Evolutionary conservation across 2,329 filamentous ascomycete genomes (phyloP).

Genomic region (Dichotomopilus funicola): DNA sequence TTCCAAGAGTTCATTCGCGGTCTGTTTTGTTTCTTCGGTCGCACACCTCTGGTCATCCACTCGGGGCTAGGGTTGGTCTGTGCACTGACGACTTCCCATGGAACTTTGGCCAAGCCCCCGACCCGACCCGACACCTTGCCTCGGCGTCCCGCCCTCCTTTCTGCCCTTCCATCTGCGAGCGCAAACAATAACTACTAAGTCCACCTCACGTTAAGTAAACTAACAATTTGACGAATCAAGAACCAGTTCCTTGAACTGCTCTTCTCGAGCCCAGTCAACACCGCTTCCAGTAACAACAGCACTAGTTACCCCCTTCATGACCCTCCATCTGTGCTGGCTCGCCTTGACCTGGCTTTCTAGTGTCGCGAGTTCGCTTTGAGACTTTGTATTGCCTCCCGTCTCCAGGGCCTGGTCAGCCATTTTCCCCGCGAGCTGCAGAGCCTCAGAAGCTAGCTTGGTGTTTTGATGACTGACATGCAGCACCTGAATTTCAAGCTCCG

Average conservation of each 20-base stretch:
- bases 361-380: conserved; percentile 49
- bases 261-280: conserved; percentile 70
- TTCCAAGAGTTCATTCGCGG: neutral
- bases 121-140: neutral
- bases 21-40: too few species aligned
- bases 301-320: conserved; percentile 72
- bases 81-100: neutral
- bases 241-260: conserved; percentile 61
- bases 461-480: conserved; percentile 54
- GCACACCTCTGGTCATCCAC: too few species aligned
- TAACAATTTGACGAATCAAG: conserved; percentile 44
- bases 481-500: conserved; percentile 51
- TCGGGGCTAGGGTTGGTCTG: neutral
- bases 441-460: conserved; percentile 51
- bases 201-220: neutral
- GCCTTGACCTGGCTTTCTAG: conserved; percentile 54
- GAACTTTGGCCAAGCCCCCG: neutral
- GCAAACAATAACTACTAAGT: neutral
- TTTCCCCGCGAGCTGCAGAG: conserved; percentile 54
- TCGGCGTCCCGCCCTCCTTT: too few species aligned
- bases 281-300: conserved; percentile 76
- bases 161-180: too few species aligned
- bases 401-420: conserved; percentile 35
- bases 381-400: conserved; percentile 39
- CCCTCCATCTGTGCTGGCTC: conserved; percentile 62